These are phyloP conservation scores for Raphanus sativus DNA, from an alignment of 345 rosid species.

Conservation along the genomic window DNA sequence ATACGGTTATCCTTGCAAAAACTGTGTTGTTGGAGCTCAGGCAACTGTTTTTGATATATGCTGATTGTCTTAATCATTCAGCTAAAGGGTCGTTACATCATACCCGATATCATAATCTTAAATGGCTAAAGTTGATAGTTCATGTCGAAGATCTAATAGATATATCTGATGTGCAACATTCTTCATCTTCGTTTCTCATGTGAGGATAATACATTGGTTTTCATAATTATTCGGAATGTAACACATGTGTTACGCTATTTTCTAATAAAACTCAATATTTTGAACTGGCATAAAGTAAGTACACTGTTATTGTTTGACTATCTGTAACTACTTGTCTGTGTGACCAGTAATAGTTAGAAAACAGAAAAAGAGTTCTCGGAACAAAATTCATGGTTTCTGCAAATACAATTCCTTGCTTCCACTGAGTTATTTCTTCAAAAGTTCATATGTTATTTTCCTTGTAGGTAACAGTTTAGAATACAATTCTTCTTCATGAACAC, in stretches of 20 bases:
- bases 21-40: neutral
- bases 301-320: neutral
- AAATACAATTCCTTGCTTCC: neutral
- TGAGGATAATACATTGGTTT: neutral
- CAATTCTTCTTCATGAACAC: constrained; percentile 61
- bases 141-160: neutral
- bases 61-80: too few relatives aligned
- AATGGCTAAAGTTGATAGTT: neutral
- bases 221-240: neutral
- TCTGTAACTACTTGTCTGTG: neutral
- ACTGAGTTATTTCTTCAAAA: too few relatives aligned
- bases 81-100: neutral
- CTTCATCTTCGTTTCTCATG: neutral
- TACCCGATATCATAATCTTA: neutral
- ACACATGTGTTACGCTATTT: neutral
- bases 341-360: neutral
- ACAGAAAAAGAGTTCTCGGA: neutral
- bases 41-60: too few relatives aligned
- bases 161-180: neutral
- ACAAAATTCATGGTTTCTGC: neutral
- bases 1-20: neutral
- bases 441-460: too few relatives aligned
- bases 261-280: neutral
- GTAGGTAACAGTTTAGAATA: constrained; percentile 59
- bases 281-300: neutral